Evolutionary conservation across 345 rosid species (phyloP), one percentile per base, ranked within the genome.

Genomic region (Mallotus nudiflorus): DNA sequence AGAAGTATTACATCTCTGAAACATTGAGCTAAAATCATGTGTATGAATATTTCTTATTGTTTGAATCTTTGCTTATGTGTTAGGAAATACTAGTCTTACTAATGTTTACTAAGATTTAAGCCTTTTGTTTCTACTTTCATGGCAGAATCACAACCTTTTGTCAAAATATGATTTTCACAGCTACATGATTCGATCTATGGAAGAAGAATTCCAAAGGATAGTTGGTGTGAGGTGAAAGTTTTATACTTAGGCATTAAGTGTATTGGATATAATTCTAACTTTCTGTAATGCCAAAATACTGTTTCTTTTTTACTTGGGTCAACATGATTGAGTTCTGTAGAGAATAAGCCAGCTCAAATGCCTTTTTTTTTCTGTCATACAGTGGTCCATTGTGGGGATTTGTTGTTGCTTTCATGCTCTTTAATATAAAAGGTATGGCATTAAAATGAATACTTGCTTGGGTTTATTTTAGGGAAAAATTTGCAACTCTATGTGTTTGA

Each of bases 171-270:
- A 95, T 83, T 95, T 95, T 77, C 97, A 92, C 69, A 85, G 96
- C 84, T 95, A 95, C 66, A 92, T 95, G 99, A 81, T 92, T 68
- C 97, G 99, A 56, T 89, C 99, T 51, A 95, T 90, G 99, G 99
- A 95, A 78, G 99, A 95, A 82, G 97, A 95, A 78, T 92, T 95
- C 80, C 96, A 87, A 64, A 85, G 77, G 71, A 95, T 92, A 50
- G 99, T 95, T 73, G 97, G 99, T 77, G 93, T 95, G 63, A 92
- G 97, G 99, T 89, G 80, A 75, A 52, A 15, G 40, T 37, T 2
- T 9, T 28, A 9, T 52, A 40, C 48, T 65, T 69, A 22, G 13
- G 22, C 14, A 42, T 22, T 51, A 33, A 53, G 35, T 48, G 31
- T 9, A 22, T 57, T 59, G 50, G 39, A 59, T 35, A 35, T 18